These are phyloP conservation scores for Xylaria sp. DNA, from an alignment of 2,329 filamentous ascomycete genomes.

Conservation along the genomic window DNA sequence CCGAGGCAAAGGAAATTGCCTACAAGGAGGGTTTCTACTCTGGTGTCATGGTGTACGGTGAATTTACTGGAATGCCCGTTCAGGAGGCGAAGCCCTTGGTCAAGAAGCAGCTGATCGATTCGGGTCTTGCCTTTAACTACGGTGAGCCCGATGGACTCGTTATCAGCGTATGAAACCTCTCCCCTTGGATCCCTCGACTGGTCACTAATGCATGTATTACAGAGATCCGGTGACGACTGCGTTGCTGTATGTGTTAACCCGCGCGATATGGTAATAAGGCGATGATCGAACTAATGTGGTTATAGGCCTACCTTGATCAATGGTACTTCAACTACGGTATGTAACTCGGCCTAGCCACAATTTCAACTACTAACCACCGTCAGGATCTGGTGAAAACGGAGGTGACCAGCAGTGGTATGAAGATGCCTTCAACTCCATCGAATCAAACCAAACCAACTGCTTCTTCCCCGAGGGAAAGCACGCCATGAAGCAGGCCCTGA, in stretches of 20 bases:
- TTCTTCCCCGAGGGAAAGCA: slow-evolving; percentile 71
- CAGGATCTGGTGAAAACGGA: slow-evolving; percentile 13
- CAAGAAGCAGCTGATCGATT: slow-evolving; percentile 68
- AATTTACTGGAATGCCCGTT: slow-evolving; percentile 82
- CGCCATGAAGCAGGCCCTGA: slow-evolving; percentile 76
- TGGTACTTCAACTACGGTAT: slow-evolving; percentile 98
- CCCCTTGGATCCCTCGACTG: neutral
- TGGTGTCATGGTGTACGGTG: slow-evolving; percentile 80
- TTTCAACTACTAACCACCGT: slow-evolving; percentile 42
- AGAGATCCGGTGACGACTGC: slow-evolving; percentile 79
- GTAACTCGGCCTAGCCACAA: slow-evolving; percentile 11
- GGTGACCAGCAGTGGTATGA: slow-evolving; percentile 58
- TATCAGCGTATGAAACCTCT: slow-evolving; percentile 11
- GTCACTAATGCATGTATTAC: slow-evolving; percentile 41
- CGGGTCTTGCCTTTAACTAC: slow-evolving; percentile 79
- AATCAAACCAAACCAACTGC: slow-evolving; percentile 58
- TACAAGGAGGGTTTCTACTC: slow-evolving; percentile 99
- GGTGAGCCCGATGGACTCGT: slow-evolving; percentile 68
- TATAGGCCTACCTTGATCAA: slow-evolving; percentile 74
- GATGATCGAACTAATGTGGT: neutral
- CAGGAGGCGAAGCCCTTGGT: slow-evolving; percentile 84
- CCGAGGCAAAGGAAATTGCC: slow-evolving; percentile 89
- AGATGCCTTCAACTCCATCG: slow-evolving; percentile 66
- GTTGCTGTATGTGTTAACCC: slow-evolving; percentile 51
- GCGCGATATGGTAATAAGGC: too few species aligned